Evolutionary conservation across 768 basidiomycete species (phyloP).

Genomic region (Phylloporus arenicola): DNA sequence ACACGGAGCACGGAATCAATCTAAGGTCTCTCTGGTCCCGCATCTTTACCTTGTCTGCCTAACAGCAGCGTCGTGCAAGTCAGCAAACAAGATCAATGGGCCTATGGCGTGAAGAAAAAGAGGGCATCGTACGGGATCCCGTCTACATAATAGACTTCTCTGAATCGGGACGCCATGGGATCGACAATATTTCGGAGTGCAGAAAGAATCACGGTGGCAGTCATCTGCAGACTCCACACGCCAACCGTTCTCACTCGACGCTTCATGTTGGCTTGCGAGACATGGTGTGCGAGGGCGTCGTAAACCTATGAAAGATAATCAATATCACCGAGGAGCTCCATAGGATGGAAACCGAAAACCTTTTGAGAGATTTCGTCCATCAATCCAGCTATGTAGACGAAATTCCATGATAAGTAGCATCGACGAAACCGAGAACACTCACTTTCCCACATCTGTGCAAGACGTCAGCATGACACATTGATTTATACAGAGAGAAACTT

Average conservation of each 20-base stretch:
- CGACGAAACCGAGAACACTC: constrained; percentile 24
- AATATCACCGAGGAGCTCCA: not conserved
- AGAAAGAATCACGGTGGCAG: constrained; percentile 78
- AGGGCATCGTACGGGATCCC: constrained; percentile 29
- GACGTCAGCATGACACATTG: constrained; percentile 1
- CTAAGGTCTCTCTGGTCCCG: not conserved
- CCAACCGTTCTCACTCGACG: constrained; percentile 87
- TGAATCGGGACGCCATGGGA: constrained; percentile 40
- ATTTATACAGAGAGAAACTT: constrained; percentile 28
- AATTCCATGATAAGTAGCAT: constrained; percentile 8
- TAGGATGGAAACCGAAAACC: constrained; percentile 33
- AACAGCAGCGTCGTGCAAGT: not conserved
- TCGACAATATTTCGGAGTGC: constrained; percentile 74
- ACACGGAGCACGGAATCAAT: not conserved
- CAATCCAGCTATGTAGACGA: constrained; percentile 77
- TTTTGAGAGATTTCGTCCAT: constrained; percentile 88
- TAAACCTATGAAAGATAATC: constrained; percentile 52
- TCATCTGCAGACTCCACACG: constrained; percentile 92
- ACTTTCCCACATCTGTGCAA: constrained; percentile 86
- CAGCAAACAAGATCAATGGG: constrained; percentile 7
- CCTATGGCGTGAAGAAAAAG: constrained; percentile 20
- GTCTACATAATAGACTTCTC: constrained; percentile 28
- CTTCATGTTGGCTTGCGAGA: constrained; percentile 84
- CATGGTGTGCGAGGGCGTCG: constrained; percentile 92
- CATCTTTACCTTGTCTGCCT: constrained; percentile 3